These are phyloP conservation scores for Athelia sp. DNA, from an alignment of 1,284 basidiomycete species.

Conservation along the genomic window DNA sequence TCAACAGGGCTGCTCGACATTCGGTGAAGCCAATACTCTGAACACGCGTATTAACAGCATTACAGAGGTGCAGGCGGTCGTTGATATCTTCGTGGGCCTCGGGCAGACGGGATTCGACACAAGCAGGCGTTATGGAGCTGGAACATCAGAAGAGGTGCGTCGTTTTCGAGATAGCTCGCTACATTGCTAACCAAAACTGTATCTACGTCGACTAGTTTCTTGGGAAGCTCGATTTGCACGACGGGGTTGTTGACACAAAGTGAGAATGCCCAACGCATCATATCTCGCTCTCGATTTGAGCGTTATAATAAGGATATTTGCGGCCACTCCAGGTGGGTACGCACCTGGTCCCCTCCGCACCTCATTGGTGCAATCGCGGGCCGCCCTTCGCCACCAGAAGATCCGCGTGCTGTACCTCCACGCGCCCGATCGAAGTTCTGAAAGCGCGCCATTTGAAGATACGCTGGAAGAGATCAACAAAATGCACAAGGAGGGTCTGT, in stretches of 20 bases:
- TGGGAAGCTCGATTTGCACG: background rate
- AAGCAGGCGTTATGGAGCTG: background rate
- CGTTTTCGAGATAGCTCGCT: background rate
- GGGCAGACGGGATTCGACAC: background rate
- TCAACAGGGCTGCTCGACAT: background rate
- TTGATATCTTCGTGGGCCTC: background rate
- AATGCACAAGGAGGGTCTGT: conserved; percentile 36
- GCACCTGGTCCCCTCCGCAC: background rate
- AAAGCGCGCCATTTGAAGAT: conserved; percentile 8
- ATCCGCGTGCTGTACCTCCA: background rate
- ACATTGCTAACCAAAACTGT: background rate
- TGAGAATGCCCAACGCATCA: background rate
- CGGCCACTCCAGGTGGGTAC: background rate
- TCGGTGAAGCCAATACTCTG: background rate
- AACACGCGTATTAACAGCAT: background rate
- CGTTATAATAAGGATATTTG: background rate
- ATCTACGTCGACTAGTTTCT: background rate
- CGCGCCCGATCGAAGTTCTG: background rate
- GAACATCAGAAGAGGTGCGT: background rate
- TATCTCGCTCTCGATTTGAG: too few species aligned
- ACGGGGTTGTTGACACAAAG: background rate
- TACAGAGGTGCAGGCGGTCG: background rate
- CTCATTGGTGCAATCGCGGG: background rate
- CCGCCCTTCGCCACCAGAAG: background rate
- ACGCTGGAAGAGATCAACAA: conserved; percentile 36